Evolutionary conservation across 768 basidiomycete species (phyloP), one percentile per base, ranked within the genome.

Genomic region (Leccinum incarnatum): DNA sequence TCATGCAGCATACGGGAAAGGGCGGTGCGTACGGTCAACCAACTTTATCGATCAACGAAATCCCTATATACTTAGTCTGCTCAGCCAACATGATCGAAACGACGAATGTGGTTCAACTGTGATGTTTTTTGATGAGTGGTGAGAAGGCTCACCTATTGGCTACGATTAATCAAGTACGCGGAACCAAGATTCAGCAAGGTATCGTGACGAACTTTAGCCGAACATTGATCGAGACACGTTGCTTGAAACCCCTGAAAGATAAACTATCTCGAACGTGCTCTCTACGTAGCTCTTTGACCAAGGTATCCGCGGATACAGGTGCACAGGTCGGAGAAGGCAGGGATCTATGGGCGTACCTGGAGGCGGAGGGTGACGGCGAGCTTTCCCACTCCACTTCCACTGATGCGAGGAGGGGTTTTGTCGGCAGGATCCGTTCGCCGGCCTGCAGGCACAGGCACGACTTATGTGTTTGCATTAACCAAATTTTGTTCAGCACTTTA

Each of bases 311-410:
- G 62, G 62, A 63, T 72, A 72, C 65, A 74, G 51, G 58, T 59
- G 62, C 65, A 68, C 68, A 65, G 66, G 56, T 65, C 60, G 53
- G 40, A 52, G 65, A 51, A 58, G 59, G 54, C 8, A 69, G 60
- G 75, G 37, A 53, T 71, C 76, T 60, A 69, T 62, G 12, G 60
- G 45, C 11, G 61, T 60, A 40, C 72, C 62, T 48, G 75, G 62
- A 53, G 77, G 55, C 56, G 74, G 60, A 51, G 71, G 62, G 57
- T 79, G 83, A 65, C 81, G 77, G 72, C 85, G 87, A 47, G 95
- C 93, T 77, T 97, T 98, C 9, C 32, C 32, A 30, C 29, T 30
- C 32, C 32, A 12, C 12, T 12, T 34, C 12, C 12, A 12, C 32
- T 32, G 32, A 32, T 32, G 30, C 23, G 30, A 32, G 30, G 30